Base-by-base conservation (phyloP, 371 early-diverging fungal species). In the Rhizopus sp. region DNA sequence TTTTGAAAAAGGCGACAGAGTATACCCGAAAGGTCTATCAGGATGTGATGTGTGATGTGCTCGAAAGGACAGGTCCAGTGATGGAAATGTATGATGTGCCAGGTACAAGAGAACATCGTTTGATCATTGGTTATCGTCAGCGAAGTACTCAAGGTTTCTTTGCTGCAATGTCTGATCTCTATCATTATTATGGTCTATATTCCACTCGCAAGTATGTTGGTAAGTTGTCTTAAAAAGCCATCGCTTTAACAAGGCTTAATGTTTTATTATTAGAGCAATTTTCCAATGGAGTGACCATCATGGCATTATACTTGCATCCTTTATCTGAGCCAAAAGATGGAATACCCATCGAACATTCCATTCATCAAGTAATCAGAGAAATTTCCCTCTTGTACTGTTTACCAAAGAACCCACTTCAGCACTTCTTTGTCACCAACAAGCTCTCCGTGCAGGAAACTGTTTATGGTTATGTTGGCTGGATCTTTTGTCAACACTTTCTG, bases 401-500 rank as follows among this genome's bases (percentile, higher is more conserved):
- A 61, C 98, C 98, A 57, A 90, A 87, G 53, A 95, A 94, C 15
- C 96, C 98, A 10, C 86, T 98, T 51, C 97, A 97, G 77, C 78
- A 78, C 44, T 93, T 95, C 83, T 97, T 97, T 87, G 90, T 94
- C 81, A 88, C 88, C 39, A 89, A 88, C 66, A 82, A 92, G 77
- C 83, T 98, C 50, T 87, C 88, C 12, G 97, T 98, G 37, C 97
- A 97, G 73, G 98, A 98, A 79, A 84, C 94, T 2, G 91, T 95
- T 56, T 98, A 98, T 77, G 97, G 96, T 53, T 91, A 94, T 72
- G 89, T 94, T 32, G 91, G 91, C 9, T 97, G 95, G 96, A 93
- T 96, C 68, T 98, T 97, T 77, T 86, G 93, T 42, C 97, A 96
- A 70, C 97, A 97, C 82, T 98, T 98, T 80, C 81, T 98, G 60